Percentiles rank a stretch among this genome's conserved stretches.
phyloP scores from a whole-genome alignment of 106 monocot genomes.

The Dactylorhiza incarnata region DNA sequence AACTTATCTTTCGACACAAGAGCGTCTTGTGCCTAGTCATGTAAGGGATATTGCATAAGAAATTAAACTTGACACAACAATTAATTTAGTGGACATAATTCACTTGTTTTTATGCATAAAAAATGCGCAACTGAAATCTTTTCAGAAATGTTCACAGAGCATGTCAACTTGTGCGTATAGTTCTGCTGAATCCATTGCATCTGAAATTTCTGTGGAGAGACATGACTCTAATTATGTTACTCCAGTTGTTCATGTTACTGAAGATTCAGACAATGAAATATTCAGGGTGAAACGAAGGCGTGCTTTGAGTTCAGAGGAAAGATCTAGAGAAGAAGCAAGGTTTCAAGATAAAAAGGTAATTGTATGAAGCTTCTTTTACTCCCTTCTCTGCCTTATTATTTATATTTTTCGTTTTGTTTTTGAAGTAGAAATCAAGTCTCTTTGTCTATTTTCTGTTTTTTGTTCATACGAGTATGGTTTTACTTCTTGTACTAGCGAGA shows the following conservation, averaged over 20 bases:
- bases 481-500: not conserved
- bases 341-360: slow-evolving; percentile 42
- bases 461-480: not conserved
- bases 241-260: slow-evolving; percentile 21
- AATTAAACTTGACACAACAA: not conserved
- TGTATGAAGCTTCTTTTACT: not conserved
- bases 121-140: not conserved
- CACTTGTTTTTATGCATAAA: not conserved
- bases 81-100: not conserved
- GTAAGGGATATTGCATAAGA: not conserved
- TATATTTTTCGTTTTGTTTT: not conserved
- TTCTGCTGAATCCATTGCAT: slow-evolving; percentile 6
- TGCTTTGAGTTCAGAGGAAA: slow-evolving; percentile 18
- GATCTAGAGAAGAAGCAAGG: not conserved
- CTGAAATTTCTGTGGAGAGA: slow-evolving; percentile 8
- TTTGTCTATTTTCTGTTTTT: not conserved
- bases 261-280: slow-evolving; percentile 53
- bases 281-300: slow-evolving; percentile 66
- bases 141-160: not conserved
- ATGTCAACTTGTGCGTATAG: not conserved
- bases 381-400: not conserved
- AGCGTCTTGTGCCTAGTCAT: not conserved
- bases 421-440: not conserved
- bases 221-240: slow-evolving; percentile 4
- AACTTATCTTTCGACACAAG: slow-evolving; percentile 7